Base-by-base conservation (phyloP, 192 early-diverging fungal genomes). In the Mortierella claussenii region DNA sequence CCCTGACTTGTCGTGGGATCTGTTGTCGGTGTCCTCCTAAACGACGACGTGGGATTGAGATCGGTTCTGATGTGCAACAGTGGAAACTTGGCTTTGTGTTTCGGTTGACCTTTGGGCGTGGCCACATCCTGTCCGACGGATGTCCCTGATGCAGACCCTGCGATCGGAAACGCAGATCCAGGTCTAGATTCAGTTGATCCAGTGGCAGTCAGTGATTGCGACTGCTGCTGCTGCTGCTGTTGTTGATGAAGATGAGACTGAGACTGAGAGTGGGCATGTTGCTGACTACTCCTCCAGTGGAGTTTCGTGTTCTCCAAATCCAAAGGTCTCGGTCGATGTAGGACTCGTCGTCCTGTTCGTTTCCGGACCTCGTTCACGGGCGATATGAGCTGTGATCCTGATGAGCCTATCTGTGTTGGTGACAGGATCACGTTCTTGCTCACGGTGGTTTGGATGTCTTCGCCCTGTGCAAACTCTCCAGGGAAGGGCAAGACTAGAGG, bases 61-160 rank as follows among this genome's bases (percentile, higher is more conserved):
- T 75, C 70, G 21, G 70, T 75, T 50, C 55, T 75, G 57, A 75
- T 75, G 21, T 75, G 63, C 0, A 75, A 50, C 17, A 58, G 34
- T 1, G 63, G 70, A 24, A 65, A 60, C 37, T 65, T 60, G 17
- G 55, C 40, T n/a, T 34, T 53, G 17, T 60, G 58, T 46, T 66
- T 65, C 9, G 42, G 45, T n/a, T 58, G 54, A 3, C 21, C 21
- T 4, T 26, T 12, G 24, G 68, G 21, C 2, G 36, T n/a, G 7
- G 30, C 26, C 18, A 34, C 34, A n/a, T 34, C 34, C 4, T 15
- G 54, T 8, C 43, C 55, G 13, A 45, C 4, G 12, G 40, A 53
- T 43, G 49, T 12, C 6, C 50, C 51, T 8, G 50, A 31, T 46
- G 28, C 56, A 18, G 62, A 43, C 13, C 23, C 50, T 13, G 34